Conservation (phyloP, 2,329 filamentous ascomycete species). For the Colletotrichum sp. region DNA sequence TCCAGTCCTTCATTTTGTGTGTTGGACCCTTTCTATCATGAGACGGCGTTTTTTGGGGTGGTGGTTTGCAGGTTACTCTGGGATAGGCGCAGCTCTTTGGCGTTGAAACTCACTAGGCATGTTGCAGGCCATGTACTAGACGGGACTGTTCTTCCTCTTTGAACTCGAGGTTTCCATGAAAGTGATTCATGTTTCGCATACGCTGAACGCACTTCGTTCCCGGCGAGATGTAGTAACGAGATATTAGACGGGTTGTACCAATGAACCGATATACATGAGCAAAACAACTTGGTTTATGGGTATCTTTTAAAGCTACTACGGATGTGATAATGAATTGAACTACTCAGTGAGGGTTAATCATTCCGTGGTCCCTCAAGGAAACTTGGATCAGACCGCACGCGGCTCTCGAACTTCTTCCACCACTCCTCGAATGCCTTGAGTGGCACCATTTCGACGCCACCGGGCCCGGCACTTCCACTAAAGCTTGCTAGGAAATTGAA, state of each 20-base stretch:
- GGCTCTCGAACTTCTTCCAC: slow-evolving; percentile 96
- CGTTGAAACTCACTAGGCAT: background rate
- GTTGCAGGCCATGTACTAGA: background rate
- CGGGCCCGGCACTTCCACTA: slow-evolving; percentile 65
- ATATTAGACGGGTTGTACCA: background rate
- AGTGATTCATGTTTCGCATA: background rate
- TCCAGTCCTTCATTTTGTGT: background rate
- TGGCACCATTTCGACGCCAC: slow-evolving; percentile 85
- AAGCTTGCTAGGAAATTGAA: slow-evolving; percentile 97
- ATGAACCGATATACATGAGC: background rate
- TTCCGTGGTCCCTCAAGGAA: slow-evolving; percentile 75
- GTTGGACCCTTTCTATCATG: background rate
- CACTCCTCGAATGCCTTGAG: slow-evolving; percentile 94
- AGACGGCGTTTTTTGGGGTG: background rate
- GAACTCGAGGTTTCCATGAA: background rate
- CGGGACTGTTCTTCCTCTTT: background rate
- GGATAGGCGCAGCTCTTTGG: background rate
- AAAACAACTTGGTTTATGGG: background rate
- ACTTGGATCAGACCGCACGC: slow-evolving; percentile 82
- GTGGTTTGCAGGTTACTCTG: background rate
- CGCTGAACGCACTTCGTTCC: background rate
- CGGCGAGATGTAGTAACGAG: background rate
- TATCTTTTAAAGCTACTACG: background rate
- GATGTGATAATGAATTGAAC: background rate
- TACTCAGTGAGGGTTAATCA: slow-evolving; percentile 19